A percentile compares a stretch with the other conserved stretches of the same genome.
phyloP scores from a whole-genome alignment of 768 basidiomycete genomes.

The Holtermannia corniformis region DNA sequence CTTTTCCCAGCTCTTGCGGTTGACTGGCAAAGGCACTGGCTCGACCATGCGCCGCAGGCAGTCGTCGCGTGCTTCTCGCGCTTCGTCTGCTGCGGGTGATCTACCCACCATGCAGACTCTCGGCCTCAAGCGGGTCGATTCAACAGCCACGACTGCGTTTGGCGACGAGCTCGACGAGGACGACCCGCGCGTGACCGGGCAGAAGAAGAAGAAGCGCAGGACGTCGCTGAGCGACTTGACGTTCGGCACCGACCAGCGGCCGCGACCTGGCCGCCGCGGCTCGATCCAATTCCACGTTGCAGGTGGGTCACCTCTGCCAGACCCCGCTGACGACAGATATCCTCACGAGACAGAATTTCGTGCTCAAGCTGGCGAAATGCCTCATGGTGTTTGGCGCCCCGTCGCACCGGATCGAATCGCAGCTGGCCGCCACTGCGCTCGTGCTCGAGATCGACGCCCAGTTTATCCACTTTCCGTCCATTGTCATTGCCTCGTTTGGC shows the following conservation, averaged over 20 bases:
- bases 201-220: slow-evolving; percentile 42
- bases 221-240: slow-evolving; percentile 13
- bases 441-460: slow-evolving; percentile 36
- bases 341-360: slow-evolving; percentile 25
- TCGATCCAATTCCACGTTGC: slow-evolving; percentile 31
- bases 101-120: slow-evolving; percentile 24
- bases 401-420: slow-evolving; percentile 35
- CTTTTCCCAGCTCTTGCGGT: slow-evolving; percentile 23
- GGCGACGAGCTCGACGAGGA: slow-evolving; percentile 52
- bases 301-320: slow-evolving; percentile 14
- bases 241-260: too few relatives aligned
- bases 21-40: slow-evolving; percentile 17
- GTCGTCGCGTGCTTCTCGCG: slow-evolving; percentile 5
- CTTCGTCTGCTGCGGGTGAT: slow-evolving; percentile 1
- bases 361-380: slow-evolving; percentile 29
- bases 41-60: slow-evolving; percentile 14
- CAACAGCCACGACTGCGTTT: slow-evolving; percentile 6
- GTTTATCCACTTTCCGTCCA: slow-evolving; percentile 37
- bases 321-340: slow-evolving; percentile 8
- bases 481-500: slow-evolving; percentile 35
- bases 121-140: slow-evolving; percentile 13
- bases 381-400: slow-evolving; percentile 26
- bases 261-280: too few relatives aligned
- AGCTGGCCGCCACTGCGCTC: slow-evolving; percentile 31
- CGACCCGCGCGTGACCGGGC: slow-evolving; percentile 60